Base-by-base conservation (phyloP, 441 rosid genomes). In the Euphorbia celastroides region DNA sequence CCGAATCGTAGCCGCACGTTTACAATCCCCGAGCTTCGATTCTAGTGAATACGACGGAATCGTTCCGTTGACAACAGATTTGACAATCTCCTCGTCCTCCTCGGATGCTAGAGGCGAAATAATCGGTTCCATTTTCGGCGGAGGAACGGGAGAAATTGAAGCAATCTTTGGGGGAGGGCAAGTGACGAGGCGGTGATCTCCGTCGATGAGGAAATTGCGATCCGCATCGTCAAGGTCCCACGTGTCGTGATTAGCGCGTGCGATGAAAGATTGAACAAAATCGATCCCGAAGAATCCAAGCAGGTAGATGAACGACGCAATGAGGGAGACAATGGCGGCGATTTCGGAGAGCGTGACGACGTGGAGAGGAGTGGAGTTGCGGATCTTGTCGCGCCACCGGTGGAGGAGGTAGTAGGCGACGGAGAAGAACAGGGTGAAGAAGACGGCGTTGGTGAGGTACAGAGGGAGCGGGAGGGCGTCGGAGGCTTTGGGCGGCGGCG, bases 351-450 rank as follows among this genome's bases (percentile, higher is more conserved):
- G 71, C 5, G 86, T 85, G 57, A 88, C 87, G 68, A 87, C 81
- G 69, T 90, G 97, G 32, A 90, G 96, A 26, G 97, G 96, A 0
- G 90, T 80, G 7, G 87, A 84, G 80, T 70, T 76, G 5, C 90
- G 93, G 84, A 86, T 88, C 90, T 90, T 90, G 66, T 88, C 90
- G 25, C 93, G 93, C 96, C 97, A 90, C 3, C 92, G 79, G 73
- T 80, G 86, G 72, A 88, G 88, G 14, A 90, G 84, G 67, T 78
- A 88, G 48, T 88, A 90, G 1, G 88, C 86, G 59, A 84, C 88
- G 72, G 93, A 87, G 83, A 90, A 90, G 80, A 90, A 88, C 65
- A 88, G 90, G 3, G 92, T 88, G 85, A 88, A 85, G 87, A 90
- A 90, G 51, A 90, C 61, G 66, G 86, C 79, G 81, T 90, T 90